A percentile compares a stretch with the other conserved stretches of the same genome.
Evolutionary conservation across 1,284 basidiomycete species (phyloP).

Genomic region (Trichosporon asahii): DNA sequence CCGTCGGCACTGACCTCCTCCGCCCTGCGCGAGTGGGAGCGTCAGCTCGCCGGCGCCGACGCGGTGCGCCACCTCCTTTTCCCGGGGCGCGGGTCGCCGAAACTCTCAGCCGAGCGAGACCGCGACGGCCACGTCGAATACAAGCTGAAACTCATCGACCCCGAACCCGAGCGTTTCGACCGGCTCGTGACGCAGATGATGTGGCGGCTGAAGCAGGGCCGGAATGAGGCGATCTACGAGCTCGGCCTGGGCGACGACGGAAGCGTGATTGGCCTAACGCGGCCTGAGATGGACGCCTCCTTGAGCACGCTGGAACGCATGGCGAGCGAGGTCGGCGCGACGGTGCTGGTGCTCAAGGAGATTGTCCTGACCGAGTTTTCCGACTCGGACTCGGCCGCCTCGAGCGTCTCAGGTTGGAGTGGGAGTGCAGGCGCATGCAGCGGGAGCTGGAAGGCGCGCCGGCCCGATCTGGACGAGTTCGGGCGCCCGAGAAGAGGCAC

Average conservation of each 20-base stretch:
- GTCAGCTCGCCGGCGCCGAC: constrained; percentile 30
- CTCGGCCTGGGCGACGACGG: constrained; percentile 82
- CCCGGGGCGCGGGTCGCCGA: constrained; percentile 25
- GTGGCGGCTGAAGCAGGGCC: constrained; percentile 87
- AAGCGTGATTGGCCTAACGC: constrained; percentile 71
- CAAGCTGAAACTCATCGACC: constrained; percentile 51
- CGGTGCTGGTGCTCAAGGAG: constrained; percentile 80
- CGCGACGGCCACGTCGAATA: constrained; percentile 53
- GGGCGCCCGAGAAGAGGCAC: constrained; percentile 34
- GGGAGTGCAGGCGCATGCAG: background rate
- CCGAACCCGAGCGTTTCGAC: constrained; percentile 52
- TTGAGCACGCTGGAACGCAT: constrained; percentile 82
- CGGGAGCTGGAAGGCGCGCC: constrained; percentile 22
- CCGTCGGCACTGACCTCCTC: constrained; percentile 12
- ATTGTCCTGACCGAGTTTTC: constrained; percentile 53
- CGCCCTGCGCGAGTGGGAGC: constrained; percentile 45
- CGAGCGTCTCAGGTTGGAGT: background rate
- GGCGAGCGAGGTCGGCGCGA: constrained; percentile 86
- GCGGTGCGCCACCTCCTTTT: constrained; percentile 38
- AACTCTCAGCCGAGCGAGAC: constrained; percentile 50
- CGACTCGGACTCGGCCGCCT: background rate
- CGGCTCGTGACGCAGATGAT: constrained; percentile 85
- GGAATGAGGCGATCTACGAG: constrained; percentile 88
- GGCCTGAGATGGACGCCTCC: constrained; percentile 70
- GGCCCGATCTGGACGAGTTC: constrained; percentile 34